Percentiles rank a stretch among this genome's conserved stretches.
Evolutionary conservation across 106 monocot species (phyloP).

Genomic region (Acorus gramineus): DNA sequence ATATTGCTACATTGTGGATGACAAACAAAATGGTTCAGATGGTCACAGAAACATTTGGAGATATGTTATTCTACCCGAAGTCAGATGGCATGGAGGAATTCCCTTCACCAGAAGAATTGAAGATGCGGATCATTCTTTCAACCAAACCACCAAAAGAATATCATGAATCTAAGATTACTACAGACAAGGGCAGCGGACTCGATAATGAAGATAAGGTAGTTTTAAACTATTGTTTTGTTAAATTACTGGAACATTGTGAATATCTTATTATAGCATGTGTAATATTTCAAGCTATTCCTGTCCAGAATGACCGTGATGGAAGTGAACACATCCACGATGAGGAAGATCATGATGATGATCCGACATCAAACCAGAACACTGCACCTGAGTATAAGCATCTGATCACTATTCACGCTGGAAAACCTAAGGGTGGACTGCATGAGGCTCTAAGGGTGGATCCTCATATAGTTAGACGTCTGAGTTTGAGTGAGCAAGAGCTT

Average conservation of each 20-base stretch:
- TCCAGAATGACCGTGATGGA: neutral
- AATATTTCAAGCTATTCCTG: no score
- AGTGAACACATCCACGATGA: constrained; percentile 17
- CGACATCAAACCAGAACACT: constrained; percentile 7
- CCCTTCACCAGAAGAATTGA: constrained; percentile 75
- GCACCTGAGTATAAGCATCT: neutral
- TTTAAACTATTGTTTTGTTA: neutral
- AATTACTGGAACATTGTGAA: no score
- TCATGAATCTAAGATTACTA: constrained; percentile 41
- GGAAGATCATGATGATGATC: constrained; percentile 16
- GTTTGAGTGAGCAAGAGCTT: constrained; percentile 37
- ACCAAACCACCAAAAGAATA: constrained; percentile 93
- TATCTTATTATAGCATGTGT: no score
- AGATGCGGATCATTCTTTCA: constrained; percentile 56
- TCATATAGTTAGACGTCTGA: constrained; percentile 29
- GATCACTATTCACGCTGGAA: constrained; percentile 23
- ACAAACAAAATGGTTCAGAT: constrained; percentile 25
- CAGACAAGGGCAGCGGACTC: constrained; percentile 42
- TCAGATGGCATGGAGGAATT: constrained; percentile 39
- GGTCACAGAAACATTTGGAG: constrained; percentile 65
- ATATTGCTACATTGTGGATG: no score
- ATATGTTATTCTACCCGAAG: constrained; percentile 63
- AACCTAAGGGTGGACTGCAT: constrained; percentile 18
- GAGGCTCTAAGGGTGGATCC: constrained; percentile 22
- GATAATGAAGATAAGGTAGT: constrained; percentile 49